Percentiles rank a stretch among this genome's conserved stretches.
phyloP scores from a whole-genome alignment of 805 yeast genomes.

The Yueomyces sp. region DNA sequence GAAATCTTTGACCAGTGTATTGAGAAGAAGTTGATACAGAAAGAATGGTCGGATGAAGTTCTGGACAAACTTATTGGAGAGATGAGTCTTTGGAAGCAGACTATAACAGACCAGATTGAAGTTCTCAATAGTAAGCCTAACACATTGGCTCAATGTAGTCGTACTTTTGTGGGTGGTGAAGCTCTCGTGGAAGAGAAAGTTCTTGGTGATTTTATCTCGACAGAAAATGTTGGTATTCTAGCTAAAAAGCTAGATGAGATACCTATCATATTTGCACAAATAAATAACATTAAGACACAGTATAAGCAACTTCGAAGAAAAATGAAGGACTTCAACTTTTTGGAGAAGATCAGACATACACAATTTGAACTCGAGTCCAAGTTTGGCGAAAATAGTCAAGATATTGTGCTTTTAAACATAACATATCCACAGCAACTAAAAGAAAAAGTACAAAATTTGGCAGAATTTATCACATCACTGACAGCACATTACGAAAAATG shows the following conservation, averaged over 20 bases:
- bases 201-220: slow-evolving; percentile 37
- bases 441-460: slow-evolving; percentile 48
- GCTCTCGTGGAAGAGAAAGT: slow-evolving; percentile 5
- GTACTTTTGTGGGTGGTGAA: too few relatives aligned
- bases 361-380: slow-evolving; percentile 10
- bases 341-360: slow-evolving; percentile 11
- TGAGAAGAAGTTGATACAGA: slow-evolving; percentile 16
- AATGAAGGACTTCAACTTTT: slow-evolving; percentile 13
- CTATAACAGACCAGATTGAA: slow-evolving; percentile 23
- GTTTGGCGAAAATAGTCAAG: slow-evolving; percentile 14
- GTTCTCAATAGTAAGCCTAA: slow-evolving; percentile 26
- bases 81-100: slow-evolving; percentile 20
- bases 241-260: slow-evolving; percentile 22
- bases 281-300: slow-evolving; percentile 19
- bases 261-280: slow-evolving; percentile 17
- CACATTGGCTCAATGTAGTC: slow-evolving; percentile 11
- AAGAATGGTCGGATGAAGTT: slow-evolving; percentile 12
- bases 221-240: slow-evolving; percentile 21
- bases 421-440: slow-evolving; percentile 4
- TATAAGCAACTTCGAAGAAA: slow-evolving; percentile 20
- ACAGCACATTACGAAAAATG: slow-evolving; percentile 82
- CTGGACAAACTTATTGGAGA: slow-evolving; percentile 11
- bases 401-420: slow-evolving; percentile 14
- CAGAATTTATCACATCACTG: slow-evolving; percentile 51
- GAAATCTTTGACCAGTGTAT: slow-evolving; percentile 19